Evolutionary conservation across 495 filamentous ascomycete genomes (phyloP), one percentile per base, ranked within the genome.

Genomic region (Penicillium macrosclerotiorum): DNA sequence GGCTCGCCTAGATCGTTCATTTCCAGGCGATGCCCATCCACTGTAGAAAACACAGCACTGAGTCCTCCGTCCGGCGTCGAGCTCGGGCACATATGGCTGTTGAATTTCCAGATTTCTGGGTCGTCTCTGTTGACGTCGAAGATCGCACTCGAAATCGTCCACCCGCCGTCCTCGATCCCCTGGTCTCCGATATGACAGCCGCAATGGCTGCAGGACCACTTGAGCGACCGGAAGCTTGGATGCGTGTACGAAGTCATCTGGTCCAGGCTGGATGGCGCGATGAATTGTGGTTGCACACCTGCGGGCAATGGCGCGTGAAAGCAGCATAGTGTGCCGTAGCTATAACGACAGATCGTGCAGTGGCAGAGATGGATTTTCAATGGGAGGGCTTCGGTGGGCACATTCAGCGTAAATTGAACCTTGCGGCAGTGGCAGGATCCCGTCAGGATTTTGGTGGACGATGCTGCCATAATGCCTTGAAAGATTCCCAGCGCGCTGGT

Each of bases 281-380:
- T 30, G 42, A 60, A 54, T 27, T 68, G 62, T 35, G 55, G 64
- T 27, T 68, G 45, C 0, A 63, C 40, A 2, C 69, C 61, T 19
- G 73, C 71, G 42, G 59, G 75, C 17, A 76, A 49, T 2, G 52
- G 38, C 3, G 72, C 54, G 33, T 80, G 79, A n/a, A 75, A 77
- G 17, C 62, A 69, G 40, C 70, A 80, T 7, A 80, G 65, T 3
- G 76, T 62, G 30, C 85, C 84, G 12, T 77, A 76, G 4, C 65
- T 64, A 45, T 78, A 78, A 36, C 85, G 80, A 52, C 82, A 87
- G 34, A 68, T 68, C 55, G 65, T 63, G 68, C 84, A 88, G 52
- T 84, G 82, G 64, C 84, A 88, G 31, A 88, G 47, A 29, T 68
- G 64, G n/a, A 64, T 47, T 34, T 56, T 42, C 9, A 68, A 41